Evolutionary conservation across 345 rosid genomes (phyloP), one percentile per base, ranked within the genome.

Genomic region (Dimocarpus longan): DNA sequence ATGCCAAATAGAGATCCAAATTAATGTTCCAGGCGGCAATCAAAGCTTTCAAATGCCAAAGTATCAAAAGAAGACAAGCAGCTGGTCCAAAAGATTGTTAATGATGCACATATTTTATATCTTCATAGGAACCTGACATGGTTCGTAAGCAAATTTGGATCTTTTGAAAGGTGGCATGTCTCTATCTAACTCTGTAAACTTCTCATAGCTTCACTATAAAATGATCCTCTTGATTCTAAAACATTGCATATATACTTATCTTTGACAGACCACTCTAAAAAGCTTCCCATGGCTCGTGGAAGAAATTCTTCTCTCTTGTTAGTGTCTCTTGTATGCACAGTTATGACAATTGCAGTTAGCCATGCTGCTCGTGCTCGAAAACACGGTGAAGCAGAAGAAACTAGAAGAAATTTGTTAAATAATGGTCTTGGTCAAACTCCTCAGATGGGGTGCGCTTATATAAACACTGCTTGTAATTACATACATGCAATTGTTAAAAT

Each of bases 391-490:
- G 24, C 48, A 67, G 48, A 67, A 37, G 44, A 32, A 39, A 40
- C 16, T 5, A 67, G 70, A 67, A 40, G 70, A 18, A 37, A 39
- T 6, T 24, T 71, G 40, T 13, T 56, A 28, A n/a, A 16, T 2
- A 72, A 72, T 72, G 76, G 65, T 72, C 57, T 72, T 16, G 76
- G 76, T 24, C 76, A 28, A 5, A 37, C 66, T 50, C 76, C 76
- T 72, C 76, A 72, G 12, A 72, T 72, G 76, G 76, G 76, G 76
- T 72, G 63, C 56, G 76, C 57, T 54, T 21, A 21, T 39, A 10
- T 68, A 9, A 32, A 32, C 37, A 32, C 37, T 32, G 18, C 54
- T 50, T 50, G 56, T 50, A 32, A 50, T 50, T 50, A 50, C 56
- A 50, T 13, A 50, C 15, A 50, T 50, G 19, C 5, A 50, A 12